Conservation (phyloP, 352 stramenopile genomes). For the Globisporangium radiosum region DNA sequence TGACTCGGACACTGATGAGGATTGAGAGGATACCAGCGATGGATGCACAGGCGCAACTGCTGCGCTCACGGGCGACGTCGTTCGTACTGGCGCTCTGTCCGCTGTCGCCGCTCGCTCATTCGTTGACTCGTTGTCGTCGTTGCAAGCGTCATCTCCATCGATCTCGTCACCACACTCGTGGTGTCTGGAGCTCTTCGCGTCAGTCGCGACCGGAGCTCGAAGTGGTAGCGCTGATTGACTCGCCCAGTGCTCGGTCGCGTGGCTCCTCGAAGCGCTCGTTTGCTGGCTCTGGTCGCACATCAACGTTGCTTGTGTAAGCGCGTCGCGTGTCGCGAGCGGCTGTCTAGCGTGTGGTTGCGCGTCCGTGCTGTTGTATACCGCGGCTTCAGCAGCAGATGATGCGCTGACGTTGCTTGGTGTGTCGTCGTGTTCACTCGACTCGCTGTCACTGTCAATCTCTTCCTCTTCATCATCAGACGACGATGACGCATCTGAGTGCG, state of each 20-base stretch:
- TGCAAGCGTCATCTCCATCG: background rate
- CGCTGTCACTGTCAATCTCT: background rate
- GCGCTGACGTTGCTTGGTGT: background rate
- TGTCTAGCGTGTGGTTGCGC: no score
- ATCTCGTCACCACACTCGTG: background rate
- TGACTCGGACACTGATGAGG: background rate
- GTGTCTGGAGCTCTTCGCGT: background rate
- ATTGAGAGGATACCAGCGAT: background rate
- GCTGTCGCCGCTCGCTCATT: background rate
- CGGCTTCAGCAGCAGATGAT: no score
- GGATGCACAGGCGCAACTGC: no score
- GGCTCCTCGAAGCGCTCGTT: background rate
- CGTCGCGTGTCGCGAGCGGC: background rate
- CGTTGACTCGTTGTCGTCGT: background rate
- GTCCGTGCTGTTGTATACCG: no score
- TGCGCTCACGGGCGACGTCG: background rate
- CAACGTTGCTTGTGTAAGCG: slow-evolving; percentile 4
- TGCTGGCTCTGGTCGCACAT: slow-evolving; percentile 12
- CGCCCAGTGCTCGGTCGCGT: background rate
- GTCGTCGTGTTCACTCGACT: background rate
- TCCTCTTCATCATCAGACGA: background rate
- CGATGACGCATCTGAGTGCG: background rate
- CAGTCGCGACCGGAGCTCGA: background rate
- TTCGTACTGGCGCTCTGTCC: background rate
- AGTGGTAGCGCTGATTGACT: background rate